Percentiles rank a stretch among this genome's conserved stretches.
phyloP scores from a whole-genome alignment of 306 rosid genomes.

The Nissolia schottii region DNA sequence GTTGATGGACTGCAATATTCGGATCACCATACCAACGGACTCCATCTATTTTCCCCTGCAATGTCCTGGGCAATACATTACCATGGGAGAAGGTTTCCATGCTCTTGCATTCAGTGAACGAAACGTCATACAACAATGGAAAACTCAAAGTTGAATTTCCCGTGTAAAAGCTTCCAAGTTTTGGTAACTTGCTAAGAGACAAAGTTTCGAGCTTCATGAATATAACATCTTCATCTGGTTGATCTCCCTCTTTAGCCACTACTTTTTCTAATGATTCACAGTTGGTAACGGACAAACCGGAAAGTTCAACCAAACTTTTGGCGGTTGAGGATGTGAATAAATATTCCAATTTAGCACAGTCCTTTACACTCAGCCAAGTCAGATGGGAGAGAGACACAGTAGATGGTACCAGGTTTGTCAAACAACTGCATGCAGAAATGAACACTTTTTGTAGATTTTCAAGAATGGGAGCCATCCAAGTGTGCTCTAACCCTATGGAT shows the following conservation, averaged over 20 bases:
- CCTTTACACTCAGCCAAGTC: neutral
- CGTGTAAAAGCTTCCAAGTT: neutral
- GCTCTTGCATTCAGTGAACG: neutral
- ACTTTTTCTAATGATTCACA: neutral
- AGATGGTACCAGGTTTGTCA: neutral
- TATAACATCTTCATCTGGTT: neutral
- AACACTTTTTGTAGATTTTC: neutral
- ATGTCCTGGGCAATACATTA: neutral
- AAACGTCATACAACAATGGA: neutral
- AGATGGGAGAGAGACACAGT: neutral
- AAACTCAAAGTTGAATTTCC: neutral
- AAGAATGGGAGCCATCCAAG: neutral
- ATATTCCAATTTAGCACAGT: neutral
- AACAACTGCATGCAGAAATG: neutral
- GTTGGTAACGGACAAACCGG: neutral
- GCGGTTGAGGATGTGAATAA: conserved; percentile 10
- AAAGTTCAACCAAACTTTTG: neutral
- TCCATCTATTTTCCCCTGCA: neutral
- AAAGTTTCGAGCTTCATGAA: neutral
- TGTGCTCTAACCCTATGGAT: neutral
- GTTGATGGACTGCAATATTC: neutral
- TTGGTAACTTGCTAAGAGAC: neutral
- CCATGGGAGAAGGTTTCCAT: neutral
- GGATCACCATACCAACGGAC: neutral
- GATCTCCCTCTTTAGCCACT: neutral